Conservation (phyloP, 208 protist genomes). For the Acanthamoeba triangularis region DNA sequence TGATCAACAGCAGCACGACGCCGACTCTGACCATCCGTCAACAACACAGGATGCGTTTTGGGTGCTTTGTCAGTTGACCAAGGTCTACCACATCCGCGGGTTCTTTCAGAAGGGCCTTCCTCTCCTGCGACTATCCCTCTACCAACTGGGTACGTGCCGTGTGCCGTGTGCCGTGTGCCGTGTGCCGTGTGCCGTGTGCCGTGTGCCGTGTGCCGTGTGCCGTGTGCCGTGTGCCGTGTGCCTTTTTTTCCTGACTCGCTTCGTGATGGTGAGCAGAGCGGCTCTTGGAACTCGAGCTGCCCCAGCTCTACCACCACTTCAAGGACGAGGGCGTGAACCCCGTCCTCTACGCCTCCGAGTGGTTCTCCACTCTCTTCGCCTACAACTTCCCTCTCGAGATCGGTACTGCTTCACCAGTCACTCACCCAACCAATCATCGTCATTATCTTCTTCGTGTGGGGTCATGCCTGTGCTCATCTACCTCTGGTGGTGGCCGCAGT, state of each 20-base stretch:
- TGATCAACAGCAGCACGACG: no score
- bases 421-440: neutral
- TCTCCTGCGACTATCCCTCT: conserved; percentile 49
- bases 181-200: neutral
- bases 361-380: conserved; percentile 56
- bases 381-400: conserved; percentile 58
- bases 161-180: neutral
- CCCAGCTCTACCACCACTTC: conserved; percentile 24
- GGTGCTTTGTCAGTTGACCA: conserved; percentile 60
- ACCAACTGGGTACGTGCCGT: neutral
- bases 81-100: conserved; percentile 41
- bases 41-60: conserved; percentile 20
- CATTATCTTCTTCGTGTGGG: neutral
- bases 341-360: conserved; percentile 46
- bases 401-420: neutral
- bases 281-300: conserved; percentile 12
- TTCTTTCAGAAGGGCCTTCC: conserved; percentile 52
- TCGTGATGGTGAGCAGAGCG: neutral
- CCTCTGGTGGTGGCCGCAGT: neutral
- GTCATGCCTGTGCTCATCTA: neutral
- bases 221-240: neutral
- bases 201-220: neutral
- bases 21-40: no score
- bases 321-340: conserved; percentile 49
- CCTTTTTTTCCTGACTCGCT: neutral